Evolutionary conservation across 306 rosid genomes (phyloP).

Genomic region (Fragaria nilgerrensis): DNA sequence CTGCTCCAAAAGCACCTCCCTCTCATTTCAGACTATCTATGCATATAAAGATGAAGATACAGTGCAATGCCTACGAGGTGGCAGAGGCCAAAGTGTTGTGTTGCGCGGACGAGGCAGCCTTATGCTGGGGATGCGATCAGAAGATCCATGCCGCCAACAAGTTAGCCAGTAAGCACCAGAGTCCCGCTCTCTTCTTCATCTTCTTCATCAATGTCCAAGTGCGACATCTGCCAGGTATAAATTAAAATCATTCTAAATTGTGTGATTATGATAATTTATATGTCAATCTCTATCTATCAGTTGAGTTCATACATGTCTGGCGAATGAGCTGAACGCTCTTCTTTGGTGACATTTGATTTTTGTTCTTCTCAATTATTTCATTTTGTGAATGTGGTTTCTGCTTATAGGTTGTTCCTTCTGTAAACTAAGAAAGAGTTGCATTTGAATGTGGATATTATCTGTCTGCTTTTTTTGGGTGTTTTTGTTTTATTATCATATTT

Average conservation of each 20-base stretch:
- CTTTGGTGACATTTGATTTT: background rate
- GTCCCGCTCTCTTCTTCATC: slow-evolving; percentile 40
- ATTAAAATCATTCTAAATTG: background rate
- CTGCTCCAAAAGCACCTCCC: background rate
- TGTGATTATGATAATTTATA: background rate
- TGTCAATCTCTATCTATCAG: background rate
- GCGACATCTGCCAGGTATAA: slow-evolving; percentile 17
- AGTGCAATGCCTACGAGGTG: slow-evolving; percentile 83
- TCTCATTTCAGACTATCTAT: background rate
- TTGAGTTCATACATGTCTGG: background rate
- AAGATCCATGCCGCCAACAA: slow-evolving; percentile 75
- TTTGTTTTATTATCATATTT: background rate
- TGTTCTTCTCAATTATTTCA: too few relatives aligned
- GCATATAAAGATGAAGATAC: slow-evolving; percentile 77
- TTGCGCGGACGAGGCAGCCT: slow-evolving; percentile 87
- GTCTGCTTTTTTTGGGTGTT: background rate
- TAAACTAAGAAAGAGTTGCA: background rate
- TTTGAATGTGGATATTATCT: background rate
- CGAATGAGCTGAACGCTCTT: background rate
- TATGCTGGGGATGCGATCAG: slow-evolving; percentile 79
- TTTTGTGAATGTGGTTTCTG: background rate
- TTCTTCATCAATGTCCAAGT: slow-evolving; percentile 69
- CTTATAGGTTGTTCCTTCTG: background rate
- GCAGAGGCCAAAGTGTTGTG: slow-evolving; percentile 80
- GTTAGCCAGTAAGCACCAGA: slow-evolving; percentile 77